These are phyloP conservation scores for Peribolospora baueri DNA, from an alignment of 768 basidiomycete genomes.

Conservation along the genomic window DNA sequence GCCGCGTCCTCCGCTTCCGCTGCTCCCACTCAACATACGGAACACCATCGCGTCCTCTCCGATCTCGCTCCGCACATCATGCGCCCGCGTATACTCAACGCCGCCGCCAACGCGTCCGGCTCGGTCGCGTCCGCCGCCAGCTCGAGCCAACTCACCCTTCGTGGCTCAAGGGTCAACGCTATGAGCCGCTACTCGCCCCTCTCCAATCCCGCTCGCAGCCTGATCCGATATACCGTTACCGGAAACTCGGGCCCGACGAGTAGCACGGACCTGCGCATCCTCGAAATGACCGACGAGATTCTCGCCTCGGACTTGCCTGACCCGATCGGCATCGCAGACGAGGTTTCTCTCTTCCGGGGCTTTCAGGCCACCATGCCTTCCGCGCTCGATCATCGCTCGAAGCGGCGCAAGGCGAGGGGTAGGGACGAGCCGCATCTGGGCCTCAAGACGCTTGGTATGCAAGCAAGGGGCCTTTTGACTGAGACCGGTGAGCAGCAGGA, in stretches of 20 bases:
- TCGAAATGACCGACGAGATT: constrained; percentile 12
- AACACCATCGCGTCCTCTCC: not conserved
- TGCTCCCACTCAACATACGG: too few species aligned
- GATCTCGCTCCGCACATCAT: not conserved
- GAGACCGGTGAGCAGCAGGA: constrained; percentile 23
- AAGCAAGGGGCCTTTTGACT: constrained; percentile 45
- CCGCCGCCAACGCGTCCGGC: too few species aligned
- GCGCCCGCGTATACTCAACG: not conserved
- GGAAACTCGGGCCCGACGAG: not conserved
- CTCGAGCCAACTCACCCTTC: not conserved
- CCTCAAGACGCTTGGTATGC: constrained; percentile 52
- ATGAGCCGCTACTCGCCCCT: not conserved
- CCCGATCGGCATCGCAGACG: constrained; percentile 2
- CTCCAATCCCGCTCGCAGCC: not conserved
- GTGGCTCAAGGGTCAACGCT: not conserved
- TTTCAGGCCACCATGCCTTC: constrained; percentile 90
- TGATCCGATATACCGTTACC: not conserved
- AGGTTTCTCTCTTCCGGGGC: constrained; percentile 57
- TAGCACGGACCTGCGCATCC: constrained; percentile 2
- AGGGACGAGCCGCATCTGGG: constrained; percentile 33
- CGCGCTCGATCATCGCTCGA: constrained; percentile 54
- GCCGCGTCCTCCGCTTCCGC: too few species aligned
- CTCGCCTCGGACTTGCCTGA: constrained; percentile 7
- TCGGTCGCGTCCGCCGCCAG: too few species aligned
- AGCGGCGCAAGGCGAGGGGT: constrained; percentile 24